phyloP scores from a whole-genome alignment of 2,329 filamentous ascomycete species.

The Trichoderma cornu-damae region DNA sequence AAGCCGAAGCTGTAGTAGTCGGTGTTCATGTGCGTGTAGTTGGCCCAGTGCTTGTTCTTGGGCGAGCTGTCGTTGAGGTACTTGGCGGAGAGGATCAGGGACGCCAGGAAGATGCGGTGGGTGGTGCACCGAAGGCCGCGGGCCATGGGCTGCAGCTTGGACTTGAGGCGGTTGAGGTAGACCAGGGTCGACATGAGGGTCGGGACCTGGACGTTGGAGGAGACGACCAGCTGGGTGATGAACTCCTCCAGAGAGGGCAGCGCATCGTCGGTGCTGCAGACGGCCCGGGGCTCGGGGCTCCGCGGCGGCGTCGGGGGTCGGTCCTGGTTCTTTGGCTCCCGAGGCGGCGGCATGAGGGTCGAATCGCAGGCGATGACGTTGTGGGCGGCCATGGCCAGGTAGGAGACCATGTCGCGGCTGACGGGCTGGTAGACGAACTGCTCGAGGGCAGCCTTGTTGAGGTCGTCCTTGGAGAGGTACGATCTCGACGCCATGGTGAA shows the following conservation, averaged over 20 bases:
- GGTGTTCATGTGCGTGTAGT: constrained; percentile 76
- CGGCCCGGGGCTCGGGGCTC: constrained; percentile 45
- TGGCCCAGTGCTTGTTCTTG: constrained; percentile 99
- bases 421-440: constrained; percentile 76
- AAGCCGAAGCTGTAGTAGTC: constrained; percentile 71
- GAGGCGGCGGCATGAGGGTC: constrained; percentile 45
- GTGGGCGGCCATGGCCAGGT: constrained; percentile 67
- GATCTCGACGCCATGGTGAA: constrained; percentile 43
- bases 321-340: constrained; percentile 31
- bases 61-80: constrained; percentile 97
- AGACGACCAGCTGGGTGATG: constrained; percentile 83
- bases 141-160: constrained; percentile 83
- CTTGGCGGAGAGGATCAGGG: constrained; percentile 84
- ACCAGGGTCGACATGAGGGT: constrained; percentile 96
- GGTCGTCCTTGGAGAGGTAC: constrained; percentile 46
- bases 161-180: constrained; percentile 80
- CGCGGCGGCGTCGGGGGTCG: constrained; percentile 47
- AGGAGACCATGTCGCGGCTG: constrained; percentile 68
- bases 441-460: constrained; percentile 71
- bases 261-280: constrained; percentile 44
- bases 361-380: constrained; percentile 77
- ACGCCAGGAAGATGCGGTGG: constrained; percentile 92
- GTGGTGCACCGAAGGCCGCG: constrained; percentile 96
- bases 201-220: constrained; percentile 93
- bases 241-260: constrained; percentile 84